Evolutionary conservation across 306 rosid genomes (phyloP).

Genomic region (Quercus alba): DNA sequence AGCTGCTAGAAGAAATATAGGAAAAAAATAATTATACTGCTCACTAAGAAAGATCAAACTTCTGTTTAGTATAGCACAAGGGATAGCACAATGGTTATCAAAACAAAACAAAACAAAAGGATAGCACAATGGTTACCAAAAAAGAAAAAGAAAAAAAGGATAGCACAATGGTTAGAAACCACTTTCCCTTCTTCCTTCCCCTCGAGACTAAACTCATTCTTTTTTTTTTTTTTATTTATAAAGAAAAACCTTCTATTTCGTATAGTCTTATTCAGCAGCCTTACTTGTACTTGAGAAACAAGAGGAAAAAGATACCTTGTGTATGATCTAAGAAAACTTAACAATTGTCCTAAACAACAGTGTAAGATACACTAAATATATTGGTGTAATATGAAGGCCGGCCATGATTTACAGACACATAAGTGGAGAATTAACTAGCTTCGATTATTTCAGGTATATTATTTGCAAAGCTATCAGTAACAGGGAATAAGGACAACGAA

Average conservation of each 20-base stretch:
- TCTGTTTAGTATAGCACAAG: too few relatives aligned
- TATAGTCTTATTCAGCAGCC: background rate
- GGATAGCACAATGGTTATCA: too few relatives aligned
- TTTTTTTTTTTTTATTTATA: too few relatives aligned
- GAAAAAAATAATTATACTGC: background rate
- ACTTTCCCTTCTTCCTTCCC: too few relatives aligned
- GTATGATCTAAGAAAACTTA: background rate
- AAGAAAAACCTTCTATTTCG: too few relatives aligned
- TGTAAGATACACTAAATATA: background rate
- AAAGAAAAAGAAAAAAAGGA: too few relatives aligned
- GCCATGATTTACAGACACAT: background rate
- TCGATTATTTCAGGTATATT: background rate
- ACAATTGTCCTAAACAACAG: background rate
- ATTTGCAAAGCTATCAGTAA: too few relatives aligned
- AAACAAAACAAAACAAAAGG: too few relatives aligned
- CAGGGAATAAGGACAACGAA: too few relatives aligned
- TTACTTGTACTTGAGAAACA: background rate
- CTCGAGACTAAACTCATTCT: too few relatives aligned
- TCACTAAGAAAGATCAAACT: background rate
- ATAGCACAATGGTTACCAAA: too few relatives aligned
- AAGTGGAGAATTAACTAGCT: background rate
- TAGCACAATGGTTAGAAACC: too few relatives aligned
- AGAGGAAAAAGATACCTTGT: background rate
- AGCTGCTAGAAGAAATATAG: background rate
- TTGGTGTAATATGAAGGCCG: background rate